Percentiles rank a stretch among this genome's conserved stretches.
These are phyloP conservation scores for Dendrocalamus sinicus DNA, from an alignment of 176 grass and related monocot genomes.

Conservation along the genomic window DNA sequence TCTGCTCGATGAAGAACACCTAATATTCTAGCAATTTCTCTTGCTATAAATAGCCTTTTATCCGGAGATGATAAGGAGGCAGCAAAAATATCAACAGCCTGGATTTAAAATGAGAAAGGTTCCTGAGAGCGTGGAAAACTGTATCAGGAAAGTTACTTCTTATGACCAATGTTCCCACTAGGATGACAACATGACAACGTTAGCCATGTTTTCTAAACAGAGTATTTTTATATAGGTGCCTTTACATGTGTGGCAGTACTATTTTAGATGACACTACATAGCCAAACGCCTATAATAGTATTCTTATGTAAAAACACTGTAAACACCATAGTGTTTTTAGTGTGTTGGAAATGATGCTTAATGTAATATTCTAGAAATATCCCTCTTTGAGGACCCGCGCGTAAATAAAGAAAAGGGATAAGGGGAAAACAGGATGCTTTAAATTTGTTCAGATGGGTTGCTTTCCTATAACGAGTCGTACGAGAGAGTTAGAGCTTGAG, in stretches of 20 bases:
- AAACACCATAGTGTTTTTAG: not conserved
- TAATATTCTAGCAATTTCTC: conserved; percentile 70
- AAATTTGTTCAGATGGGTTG: too few relatives aligned
- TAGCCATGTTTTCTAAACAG: not conserved
- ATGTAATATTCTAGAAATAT: too few relatives aligned
- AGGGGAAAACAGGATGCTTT: too few relatives aligned
- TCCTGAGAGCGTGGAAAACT: conserved; percentile 15
- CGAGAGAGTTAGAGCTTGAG: too few relatives aligned
- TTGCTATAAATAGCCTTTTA: conserved; percentile 63
- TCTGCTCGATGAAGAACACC: conserved; percentile 53
- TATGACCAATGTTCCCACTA: conserved; percentile 13
- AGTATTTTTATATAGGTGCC: conserved; percentile 1
- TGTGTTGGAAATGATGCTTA: not conserved
- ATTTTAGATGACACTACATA: conserved; percentile 1
- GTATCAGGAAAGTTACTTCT: conserved; percentile 10
- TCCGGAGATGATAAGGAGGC: conserved; percentile 64
- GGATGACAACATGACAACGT: conserved; percentile 13
- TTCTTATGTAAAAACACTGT: conserved; percentile 5
- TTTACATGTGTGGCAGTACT: not conserved
- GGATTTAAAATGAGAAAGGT: conserved; percentile 36
- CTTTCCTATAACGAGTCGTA: too few relatives aligned
- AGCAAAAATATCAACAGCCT: conserved; percentile 89
- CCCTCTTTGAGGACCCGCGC: too few relatives aligned
- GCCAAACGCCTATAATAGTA: not conserved
- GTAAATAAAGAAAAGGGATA: too few relatives aligned